Evolutionary conservation across 75 land plant genomes (phyloP).

Genomic region (Pinus tabuliformis): DNA sequence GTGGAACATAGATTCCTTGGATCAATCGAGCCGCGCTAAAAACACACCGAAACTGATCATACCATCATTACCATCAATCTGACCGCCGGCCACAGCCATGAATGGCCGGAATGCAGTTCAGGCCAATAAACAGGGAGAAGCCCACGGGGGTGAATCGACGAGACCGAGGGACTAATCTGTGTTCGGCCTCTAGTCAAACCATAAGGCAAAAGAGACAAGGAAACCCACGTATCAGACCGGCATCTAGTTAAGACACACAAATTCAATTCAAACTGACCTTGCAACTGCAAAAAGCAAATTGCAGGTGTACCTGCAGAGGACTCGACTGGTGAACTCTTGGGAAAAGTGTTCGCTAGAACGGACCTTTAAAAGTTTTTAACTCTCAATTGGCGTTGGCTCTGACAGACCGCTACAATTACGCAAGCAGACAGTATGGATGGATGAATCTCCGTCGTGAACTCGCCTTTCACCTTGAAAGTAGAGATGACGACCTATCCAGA

Average conservation of each 20-base stretch:
- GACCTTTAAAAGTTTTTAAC: not conserved
- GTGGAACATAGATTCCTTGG: not conserved
- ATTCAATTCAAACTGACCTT: not conserved
- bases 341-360: not conserved
- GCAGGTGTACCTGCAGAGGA: not conserved
- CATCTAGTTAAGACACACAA: not conserved
- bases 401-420: not conserved
- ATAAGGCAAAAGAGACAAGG: not conserved
- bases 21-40: not conserved
- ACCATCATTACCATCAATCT: not conserved
- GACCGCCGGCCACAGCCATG: constrained; percentile 1
- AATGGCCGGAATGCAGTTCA: not conserved
- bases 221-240: not conserved
- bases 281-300: not conserved
- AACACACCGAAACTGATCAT: not conserved
- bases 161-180: too few species aligned
- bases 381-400: too few species aligned
- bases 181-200: not conserved
- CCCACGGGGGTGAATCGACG: not conserved
- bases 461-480: not conserved
- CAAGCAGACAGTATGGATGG: not conserved
- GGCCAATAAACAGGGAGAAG: not conserved
- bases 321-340: not conserved
- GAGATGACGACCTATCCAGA: not conserved
- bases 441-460: not conserved